Percentiles rank a stretch among this genome's conserved stretches.
Conservation (phyloP, 352 stramenopile species). For the Globisporangium nunn region DNA sequence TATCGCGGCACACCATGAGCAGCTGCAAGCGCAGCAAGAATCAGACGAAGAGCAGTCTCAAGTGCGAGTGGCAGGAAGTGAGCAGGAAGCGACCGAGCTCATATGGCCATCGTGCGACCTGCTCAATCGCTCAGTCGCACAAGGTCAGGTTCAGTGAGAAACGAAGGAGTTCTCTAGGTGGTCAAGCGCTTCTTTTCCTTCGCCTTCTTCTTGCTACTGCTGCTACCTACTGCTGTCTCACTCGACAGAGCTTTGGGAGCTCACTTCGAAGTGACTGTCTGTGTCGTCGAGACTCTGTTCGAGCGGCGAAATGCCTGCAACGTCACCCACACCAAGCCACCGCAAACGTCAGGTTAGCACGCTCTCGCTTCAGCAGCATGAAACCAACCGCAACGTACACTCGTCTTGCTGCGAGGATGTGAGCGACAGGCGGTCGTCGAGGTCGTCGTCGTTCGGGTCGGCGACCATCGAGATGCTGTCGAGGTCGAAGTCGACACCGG, state of each 20-base stretch:
- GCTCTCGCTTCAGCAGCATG: not conserved
- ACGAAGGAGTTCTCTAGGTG: too few species aligned
- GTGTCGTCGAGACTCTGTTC: slow-evolving; percentile 69
- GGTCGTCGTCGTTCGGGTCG: slow-evolving; percentile 33
- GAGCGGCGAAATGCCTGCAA: slow-evolving; percentile 68
- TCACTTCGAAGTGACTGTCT: slow-evolving; percentile 81
- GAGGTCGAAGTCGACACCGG: slow-evolving; percentile 64
- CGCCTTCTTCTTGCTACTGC: not conserved
- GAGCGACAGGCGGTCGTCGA: slow-evolving; percentile 60
- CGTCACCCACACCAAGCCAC: not conserved
- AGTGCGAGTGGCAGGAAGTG: slow-evolving; percentile 30
- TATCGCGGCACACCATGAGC: slow-evolving; percentile 28
- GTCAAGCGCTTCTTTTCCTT: too few species aligned
- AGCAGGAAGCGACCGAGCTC: slow-evolving; percentile 25
- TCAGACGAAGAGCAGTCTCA: slow-evolving; percentile 22
- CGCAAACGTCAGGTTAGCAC: slow-evolving; percentile 4
- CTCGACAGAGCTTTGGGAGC: slow-evolving; percentile 66
- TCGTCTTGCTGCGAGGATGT: slow-evolving; percentile 64
- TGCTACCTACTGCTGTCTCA: slow-evolving; percentile 7
- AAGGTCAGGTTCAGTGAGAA: too few species aligned
- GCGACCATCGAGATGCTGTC: slow-evolving; percentile 72
- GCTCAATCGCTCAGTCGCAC: too few species aligned
- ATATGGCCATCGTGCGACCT: too few species aligned
- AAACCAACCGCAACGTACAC: slow-evolving; percentile 36
- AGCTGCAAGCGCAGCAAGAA: slow-evolving; percentile 15